Conservation (phyloP, 2,329 filamentous ascomycete genomes). For the Thielaviopsis ethacetica region DNA sequence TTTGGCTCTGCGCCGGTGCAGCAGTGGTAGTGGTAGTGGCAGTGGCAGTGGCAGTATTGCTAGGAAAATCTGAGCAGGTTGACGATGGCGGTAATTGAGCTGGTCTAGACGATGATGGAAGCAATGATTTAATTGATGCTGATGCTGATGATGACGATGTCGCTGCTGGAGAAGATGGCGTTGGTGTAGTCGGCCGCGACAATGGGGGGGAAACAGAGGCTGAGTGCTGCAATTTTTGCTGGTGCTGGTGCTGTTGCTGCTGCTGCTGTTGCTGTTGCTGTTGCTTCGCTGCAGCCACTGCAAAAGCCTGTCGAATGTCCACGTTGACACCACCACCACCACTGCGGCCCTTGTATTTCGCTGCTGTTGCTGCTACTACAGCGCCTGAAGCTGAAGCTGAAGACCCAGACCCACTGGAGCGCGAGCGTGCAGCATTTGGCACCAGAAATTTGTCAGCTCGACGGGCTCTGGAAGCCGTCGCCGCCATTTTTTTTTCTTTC, state of each 20-base stretch:
- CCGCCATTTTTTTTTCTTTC: slow-evolving; percentile 1
- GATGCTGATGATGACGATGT: neutral
- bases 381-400: too few species aligned
- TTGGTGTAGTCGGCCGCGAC: neutral
- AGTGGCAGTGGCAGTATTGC: neutral
- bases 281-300: slow-evolving; percentile 1
- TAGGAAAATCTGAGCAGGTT: neutral
- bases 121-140: neutral
- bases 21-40: neutral
- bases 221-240: neutral
- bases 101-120: neutral
- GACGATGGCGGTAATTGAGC: neutral
- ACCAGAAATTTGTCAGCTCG: slow-evolving; percentile 4
- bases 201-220: neutral
- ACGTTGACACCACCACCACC: slow-evolving; percentile 6
- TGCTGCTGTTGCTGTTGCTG: neutral
- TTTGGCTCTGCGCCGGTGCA: neutral
- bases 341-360: slow-evolving; percentile 2
- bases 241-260: neutral
- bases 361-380: too few species aligned
- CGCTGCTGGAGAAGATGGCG: neutral
- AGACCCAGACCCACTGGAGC: neutral
- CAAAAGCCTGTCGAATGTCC: slow-evolving; percentile 11
- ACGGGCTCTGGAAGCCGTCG: slow-evolving; percentile 5
- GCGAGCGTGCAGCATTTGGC: slow-evolving; percentile 8